Evolutionary conservation across 2,329 filamentous ascomycete species (phyloP), one percentile per base, ranked within the genome.

Genomic region (Delphinella strobiligena): DNA sequence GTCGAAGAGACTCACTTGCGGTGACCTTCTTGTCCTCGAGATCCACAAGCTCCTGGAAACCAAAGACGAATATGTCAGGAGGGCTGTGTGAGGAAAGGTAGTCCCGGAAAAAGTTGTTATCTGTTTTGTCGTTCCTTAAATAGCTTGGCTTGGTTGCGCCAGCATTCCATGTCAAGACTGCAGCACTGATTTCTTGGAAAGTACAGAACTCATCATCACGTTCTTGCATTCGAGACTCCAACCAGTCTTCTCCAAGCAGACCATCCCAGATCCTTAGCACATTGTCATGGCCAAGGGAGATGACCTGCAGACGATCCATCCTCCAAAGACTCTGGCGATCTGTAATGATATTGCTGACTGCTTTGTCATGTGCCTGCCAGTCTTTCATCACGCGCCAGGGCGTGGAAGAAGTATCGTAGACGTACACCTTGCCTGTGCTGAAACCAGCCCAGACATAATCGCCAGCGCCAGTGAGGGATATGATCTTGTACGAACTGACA

Each of bases 31-130:
- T 96, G 63, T 98, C 85, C 59, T 98, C 91, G 5, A 98, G 69
- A 54, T 98, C 91, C 3, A 98, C 91, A n/a, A 98, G 71, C 61
- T 98, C 91, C 60, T 98, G 91, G 59, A 98, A 98, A 1, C 88
- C 89, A 66, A 98, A 98, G 1, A 96, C 75, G 2, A 96, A 64
- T 36, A 98, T 87, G 50, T 96, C 91, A 0, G 91, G 86, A 5
- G 82, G 78, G 30, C 80, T 74, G 45, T 82, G 79, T n/a, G 74
- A 75, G 47, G 80, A 74, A 18, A 98, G 68, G 12, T 93, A 71
- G 42, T 89, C 77, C 47, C 78, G 77, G 53, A 96, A 82, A 58
- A 96, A 96, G 32, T 71, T 69, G 9, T 75, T 74, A 52, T 93
- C 85, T 38, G 74, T 65, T 19, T 75, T 71, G 1, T 76, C 75